These are phyloP conservation scores for Gautieria morchelliformis DNA, from an alignment of 768 basidiomycete species.

Conservation along the genomic window DNA sequence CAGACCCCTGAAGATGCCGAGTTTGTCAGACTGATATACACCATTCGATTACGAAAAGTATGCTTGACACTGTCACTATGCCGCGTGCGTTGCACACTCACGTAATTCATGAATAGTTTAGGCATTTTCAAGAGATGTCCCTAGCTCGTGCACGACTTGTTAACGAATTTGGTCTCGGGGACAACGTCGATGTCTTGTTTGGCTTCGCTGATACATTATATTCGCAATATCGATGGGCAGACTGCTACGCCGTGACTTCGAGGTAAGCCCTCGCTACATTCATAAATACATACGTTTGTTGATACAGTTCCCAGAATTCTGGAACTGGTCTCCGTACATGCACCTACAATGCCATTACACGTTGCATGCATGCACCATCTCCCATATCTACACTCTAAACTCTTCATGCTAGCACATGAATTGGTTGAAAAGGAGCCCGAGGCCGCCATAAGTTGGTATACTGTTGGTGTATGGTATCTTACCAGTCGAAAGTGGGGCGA, in stretches of 20 bases:
- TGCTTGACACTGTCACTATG: background rate
- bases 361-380: constrained; percentile 98
- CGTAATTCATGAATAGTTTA: constrained; percentile 34
- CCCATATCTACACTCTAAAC: constrained; percentile 78
- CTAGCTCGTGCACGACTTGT: constrained; percentile 70
- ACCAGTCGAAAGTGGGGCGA: constrained; percentile 80
- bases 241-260: constrained; percentile 83
- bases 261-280: constrained; percentile 36
- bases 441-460: constrained; percentile 93
- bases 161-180: constrained; percentile 72
- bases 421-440: constrained; percentile 92
- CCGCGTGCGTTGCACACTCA: background rate
- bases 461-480: constrained; percentile 96
- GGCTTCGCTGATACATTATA: constrained; percentile 88
- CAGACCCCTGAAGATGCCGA: constrained; percentile 85
- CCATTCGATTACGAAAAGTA: constrained; percentile 77
- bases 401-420: constrained; percentile 95
- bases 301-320: constrained; percentile 52
- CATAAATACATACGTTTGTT: background rate
- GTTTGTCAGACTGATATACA: constrained; percentile 90
- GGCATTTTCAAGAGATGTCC: constrained; percentile 74
- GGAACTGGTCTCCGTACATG: constrained; percentile 74
- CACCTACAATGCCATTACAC: constrained; percentile 84
- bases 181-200: constrained; percentile 89
- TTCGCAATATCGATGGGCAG: constrained; percentile 83